Conservation (phyloP, 2,329 filamentous ascomycete genomes). For the Cercospora sesami region DNA sequence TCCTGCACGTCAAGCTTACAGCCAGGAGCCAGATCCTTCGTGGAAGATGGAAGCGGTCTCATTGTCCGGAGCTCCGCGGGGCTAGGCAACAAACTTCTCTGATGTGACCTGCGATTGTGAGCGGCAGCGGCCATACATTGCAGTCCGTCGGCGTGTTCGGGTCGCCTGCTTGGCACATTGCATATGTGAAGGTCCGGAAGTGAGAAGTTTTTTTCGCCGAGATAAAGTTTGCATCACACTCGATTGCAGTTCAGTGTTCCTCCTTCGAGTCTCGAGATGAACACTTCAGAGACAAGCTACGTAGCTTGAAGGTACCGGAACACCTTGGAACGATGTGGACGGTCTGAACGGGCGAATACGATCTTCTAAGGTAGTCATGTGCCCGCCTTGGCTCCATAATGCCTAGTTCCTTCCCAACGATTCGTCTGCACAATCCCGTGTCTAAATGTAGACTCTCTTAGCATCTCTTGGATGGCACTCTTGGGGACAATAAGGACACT, state of each 20-base stretch:
- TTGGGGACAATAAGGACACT: conserved; percentile 92
- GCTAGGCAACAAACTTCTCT: not conserved
- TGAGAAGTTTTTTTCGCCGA: not conserved
- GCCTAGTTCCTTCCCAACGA: not conserved
- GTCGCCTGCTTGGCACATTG: not conserved
- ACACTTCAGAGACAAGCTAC: not conserved
- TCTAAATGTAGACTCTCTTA: conserved; percentile 57
- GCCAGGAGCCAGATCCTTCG: not conserved
- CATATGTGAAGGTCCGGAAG: not conserved
- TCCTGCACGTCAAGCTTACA: not conserved
- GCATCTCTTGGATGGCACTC: conserved; percentile 80
- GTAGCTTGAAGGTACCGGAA: not conserved
- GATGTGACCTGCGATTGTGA: not conserved
- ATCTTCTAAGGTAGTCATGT: not conserved
- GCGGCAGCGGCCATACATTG: not conserved
- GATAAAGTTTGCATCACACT: not conserved
- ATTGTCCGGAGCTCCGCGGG: not conserved
- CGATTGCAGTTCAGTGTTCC: not conserved
- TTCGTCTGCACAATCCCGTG: not conserved
- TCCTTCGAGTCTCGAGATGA: not conserved
- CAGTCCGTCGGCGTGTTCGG: not conserved
- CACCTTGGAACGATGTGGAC: not conserved
- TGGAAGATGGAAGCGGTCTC: not conserved
- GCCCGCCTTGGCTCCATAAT: not conserved
- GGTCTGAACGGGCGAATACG: not conserved